Evolutionary conservation across 2,329 filamentous ascomycete species (phyloP).

Genomic region (Sporothrix luriei): DNA sequence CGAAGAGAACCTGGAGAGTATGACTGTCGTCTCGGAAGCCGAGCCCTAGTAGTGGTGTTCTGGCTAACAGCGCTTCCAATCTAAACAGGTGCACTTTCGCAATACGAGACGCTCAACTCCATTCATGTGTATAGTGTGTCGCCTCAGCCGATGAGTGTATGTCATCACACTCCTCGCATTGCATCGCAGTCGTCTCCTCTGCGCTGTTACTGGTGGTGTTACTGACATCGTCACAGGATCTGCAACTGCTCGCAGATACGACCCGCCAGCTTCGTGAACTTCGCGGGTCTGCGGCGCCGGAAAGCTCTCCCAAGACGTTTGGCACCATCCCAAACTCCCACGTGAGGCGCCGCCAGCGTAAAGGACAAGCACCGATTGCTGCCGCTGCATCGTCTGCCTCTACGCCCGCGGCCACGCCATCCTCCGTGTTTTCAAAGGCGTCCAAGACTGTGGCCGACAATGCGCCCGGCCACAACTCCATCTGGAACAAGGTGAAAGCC

Average conservation of each 20-base stretch:
- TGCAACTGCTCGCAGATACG: slow-evolving; percentile 71
- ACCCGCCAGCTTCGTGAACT: slow-evolving; percentile 63
- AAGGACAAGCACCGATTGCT: slow-evolving; percentile 36
- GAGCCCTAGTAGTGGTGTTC: not conserved
- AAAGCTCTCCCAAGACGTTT: slow-evolving; percentile 63
- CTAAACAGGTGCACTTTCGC: slow-evolving; percentile 61
- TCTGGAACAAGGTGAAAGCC: slow-evolving; percentile 31
- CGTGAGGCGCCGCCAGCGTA: slow-evolving; percentile 57
- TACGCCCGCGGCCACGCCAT: not conserved
- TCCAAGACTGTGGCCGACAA: slow-evolving; percentile 36
- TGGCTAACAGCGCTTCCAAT: not conserved
- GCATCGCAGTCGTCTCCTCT: no score
- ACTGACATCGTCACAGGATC: slow-evolving; percentile 47
- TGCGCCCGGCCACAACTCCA: slow-evolving; percentile 23
- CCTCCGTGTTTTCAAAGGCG: slow-evolving; percentile 37
- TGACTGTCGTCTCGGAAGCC: slow-evolving; percentile 34
- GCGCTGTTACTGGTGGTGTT: no score
- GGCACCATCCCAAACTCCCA: slow-evolving; percentile 75
- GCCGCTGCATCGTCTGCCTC: not conserved
- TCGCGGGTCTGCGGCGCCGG: slow-evolving; percentile 59
- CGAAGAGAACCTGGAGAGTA: slow-evolving; percentile 73
- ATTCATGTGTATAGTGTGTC: slow-evolving; percentile 89
- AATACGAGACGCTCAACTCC: slow-evolving; percentile 72
- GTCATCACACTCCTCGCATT: not conserved
- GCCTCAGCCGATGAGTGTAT: slow-evolving; percentile 66